Evolutionary conservation across 1,284 basidiomycete genomes (phyloP).

Genomic region (Leccinum pachyderme): DNA sequence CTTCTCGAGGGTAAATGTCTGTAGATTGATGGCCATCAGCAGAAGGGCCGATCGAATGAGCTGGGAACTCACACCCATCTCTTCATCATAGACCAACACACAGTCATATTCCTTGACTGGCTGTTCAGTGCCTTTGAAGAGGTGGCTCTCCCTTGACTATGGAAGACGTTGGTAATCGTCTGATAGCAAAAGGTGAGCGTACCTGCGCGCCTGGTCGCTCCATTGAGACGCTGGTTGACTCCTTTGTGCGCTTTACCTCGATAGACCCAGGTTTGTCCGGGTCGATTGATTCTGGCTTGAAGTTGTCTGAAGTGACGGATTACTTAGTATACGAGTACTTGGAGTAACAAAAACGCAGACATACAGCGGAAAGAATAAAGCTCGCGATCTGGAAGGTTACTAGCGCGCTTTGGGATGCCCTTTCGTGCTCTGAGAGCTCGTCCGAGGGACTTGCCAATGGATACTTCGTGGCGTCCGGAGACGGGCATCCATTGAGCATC

Average conservation of each 20-base stretch:
- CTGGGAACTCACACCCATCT: conserved; percentile 50
- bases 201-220: conserved; percentile 67
- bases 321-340: conserved; percentile 5
- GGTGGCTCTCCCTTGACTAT: conserved; percentile 54
- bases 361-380: conserved; percentile 72
- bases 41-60: neutral
- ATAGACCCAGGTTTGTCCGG: conserved; percentile 59
- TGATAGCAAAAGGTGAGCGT: neutral
- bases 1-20: conserved; percentile 75
- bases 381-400: conserved; percentile 53
- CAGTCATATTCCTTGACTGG: conserved; percentile 68
- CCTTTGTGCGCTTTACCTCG: conserved; percentile 51
- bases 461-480: conserved; percentile 51
- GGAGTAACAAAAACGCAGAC: conserved; percentile 26
- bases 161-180: conserved; percentile 6
- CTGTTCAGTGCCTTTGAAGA: conserved; percentile 56
- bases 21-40: conserved; percentile 10
- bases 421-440: conserved; percentile 40
- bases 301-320: conserved; percentile 51
- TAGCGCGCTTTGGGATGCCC: conserved; percentile 42
- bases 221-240: conserved; percentile 49
- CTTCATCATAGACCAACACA: conserved; percentile 74
- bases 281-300: conserved; percentile 70
- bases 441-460: conserved; percentile 55
- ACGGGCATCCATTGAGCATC: conserved; percentile 54